These are phyloP conservation scores for Blumeriella jaapii DNA, from an alignment of 2,329 filamentous ascomycete genomes.

Conservation along the genomic window DNA sequence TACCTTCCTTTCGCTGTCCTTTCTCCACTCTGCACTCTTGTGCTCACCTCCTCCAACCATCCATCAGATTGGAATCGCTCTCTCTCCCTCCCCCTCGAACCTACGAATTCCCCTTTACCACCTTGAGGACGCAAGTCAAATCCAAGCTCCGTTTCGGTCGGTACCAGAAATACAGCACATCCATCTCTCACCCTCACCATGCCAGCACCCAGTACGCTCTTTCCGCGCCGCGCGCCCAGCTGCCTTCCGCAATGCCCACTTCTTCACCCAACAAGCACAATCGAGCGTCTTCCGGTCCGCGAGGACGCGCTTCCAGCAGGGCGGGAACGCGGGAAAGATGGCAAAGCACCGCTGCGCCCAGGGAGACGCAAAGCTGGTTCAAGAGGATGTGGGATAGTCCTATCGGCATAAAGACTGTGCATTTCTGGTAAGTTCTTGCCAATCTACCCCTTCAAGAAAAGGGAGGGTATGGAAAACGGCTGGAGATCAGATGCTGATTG, in stretches of 20 bases:
- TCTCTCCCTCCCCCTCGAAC: too few species aligned
- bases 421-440: slow-evolving; percentile 89
- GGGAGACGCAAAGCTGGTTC: slow-evolving; percentile 44
- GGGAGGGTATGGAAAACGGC: too few species aligned
- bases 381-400: slow-evolving; percentile 77
- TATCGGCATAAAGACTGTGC: slow-evolving; percentile 80
- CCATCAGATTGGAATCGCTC: too few species aligned
- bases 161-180: too few species aligned
- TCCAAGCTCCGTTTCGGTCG: too few species aligned
- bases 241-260: slow-evolving; percentile 36
- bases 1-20: slow-evolving; percentile 1
- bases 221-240: slow-evolving; percentile 43
- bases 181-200: slow-evolving; percentile 8
- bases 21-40: slow-evolving; percentile 5
- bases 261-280: slow-evolving; percentile 42
- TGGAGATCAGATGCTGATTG: too few species aligned
- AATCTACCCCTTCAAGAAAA: too few species aligned
- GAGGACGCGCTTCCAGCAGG: slow-evolving; percentile 28
- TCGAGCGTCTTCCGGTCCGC: slow-evolving; percentile 30
- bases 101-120: too few species aligned
- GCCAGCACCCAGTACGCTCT: slow-evolving; percentile 29
- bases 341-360: slow-evolving; percentile 48
- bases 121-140: too few species aligned
- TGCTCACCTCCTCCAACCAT: too few species aligned
- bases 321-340: slow-evolving; percentile 44